Conservation (phyloP, 331 rosid species). For the Acacia pycnantha region DNA sequence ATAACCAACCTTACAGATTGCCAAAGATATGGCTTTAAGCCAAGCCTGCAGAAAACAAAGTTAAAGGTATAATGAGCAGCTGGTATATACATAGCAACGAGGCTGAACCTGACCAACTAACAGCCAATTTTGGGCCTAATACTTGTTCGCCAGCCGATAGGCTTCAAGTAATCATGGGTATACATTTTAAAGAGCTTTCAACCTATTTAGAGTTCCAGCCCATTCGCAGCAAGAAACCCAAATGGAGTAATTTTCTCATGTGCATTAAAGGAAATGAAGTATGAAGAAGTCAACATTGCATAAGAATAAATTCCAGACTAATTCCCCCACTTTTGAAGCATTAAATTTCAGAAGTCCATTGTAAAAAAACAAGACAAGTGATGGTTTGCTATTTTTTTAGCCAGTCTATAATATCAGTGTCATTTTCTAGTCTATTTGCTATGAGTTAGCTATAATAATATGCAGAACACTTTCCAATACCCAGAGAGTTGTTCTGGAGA, state of each 20-base stretch:
- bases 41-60: conserved; percentile 65
- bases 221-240: background rate
- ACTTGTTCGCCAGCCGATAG: background rate
- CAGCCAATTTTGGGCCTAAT: no score
- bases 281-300: background rate
- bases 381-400: background rate
- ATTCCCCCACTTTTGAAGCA: background rate
- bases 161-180: background rate
- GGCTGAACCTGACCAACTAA: background rate
- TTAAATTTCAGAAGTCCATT: background rate
- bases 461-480: background rate
- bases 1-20: conserved; percentile 81
- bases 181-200: background rate
- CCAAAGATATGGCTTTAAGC: conserved; percentile 76
- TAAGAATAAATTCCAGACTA: background rate
- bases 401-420: background rate
- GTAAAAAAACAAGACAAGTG: background rate
- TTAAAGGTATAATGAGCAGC: conserved; percentile 12
- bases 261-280: background rate
- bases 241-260: background rate
- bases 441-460: background rate
- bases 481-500: background rate
- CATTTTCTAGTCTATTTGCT: background rate
- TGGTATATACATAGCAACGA: background rate
- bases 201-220: background rate